Evolutionary conservation across 768 basidiomycete species (phyloP).

Genomic region (Leccinum aurantiacum): DNA sequence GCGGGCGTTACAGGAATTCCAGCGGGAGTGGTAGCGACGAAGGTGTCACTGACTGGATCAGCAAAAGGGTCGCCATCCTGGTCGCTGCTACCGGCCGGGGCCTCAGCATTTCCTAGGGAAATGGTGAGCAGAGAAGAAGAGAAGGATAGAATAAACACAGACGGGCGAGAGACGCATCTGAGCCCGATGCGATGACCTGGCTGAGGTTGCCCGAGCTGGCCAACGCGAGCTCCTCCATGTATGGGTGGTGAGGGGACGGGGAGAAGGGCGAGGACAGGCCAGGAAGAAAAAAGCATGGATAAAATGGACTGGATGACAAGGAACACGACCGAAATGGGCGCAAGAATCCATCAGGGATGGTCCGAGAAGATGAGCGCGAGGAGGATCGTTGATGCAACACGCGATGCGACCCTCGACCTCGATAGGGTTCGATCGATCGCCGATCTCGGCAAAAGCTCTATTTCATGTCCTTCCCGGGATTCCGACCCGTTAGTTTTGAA

Average conservation of each 20-base stretch:
- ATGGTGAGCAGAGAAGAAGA: neutral
- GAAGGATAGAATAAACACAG: neutral
- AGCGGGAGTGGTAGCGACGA: slow-evolving; percentile 10
- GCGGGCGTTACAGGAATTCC: neutral
- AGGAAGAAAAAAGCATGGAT: neutral
- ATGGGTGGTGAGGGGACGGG: neutral
- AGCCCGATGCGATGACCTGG: slow-evolving; percentile 4
- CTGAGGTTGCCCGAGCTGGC: neutral
- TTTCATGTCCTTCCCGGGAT: neutral
- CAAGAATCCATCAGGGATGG: neutral
- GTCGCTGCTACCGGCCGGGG: slow-evolving; percentile 6
- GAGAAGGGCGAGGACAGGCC: neutral
- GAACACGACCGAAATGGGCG: neutral
- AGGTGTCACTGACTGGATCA: slow-evolving; percentile 13
- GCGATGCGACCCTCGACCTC: neutral
- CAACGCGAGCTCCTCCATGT: slow-evolving; percentile 2
- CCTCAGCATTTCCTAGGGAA: slow-evolving; percentile 10
- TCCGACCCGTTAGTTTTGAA: no score
- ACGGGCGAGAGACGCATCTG: slow-evolving; percentile 21
- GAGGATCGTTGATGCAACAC: neutral
- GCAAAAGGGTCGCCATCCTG: slow-evolving; percentile 3
- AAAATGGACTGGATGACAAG: neutral
- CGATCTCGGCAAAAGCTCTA: neutral
- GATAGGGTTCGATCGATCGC: neutral
- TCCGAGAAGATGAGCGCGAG: neutral